A percentile compares a stretch with the other conserved stretches of the same genome.
These are phyloP conservation scores for Sarocladium brachiariae DNA, from an alignment of 2,329 filamentous ascomycete genomes.

Conservation along the genomic window DNA sequence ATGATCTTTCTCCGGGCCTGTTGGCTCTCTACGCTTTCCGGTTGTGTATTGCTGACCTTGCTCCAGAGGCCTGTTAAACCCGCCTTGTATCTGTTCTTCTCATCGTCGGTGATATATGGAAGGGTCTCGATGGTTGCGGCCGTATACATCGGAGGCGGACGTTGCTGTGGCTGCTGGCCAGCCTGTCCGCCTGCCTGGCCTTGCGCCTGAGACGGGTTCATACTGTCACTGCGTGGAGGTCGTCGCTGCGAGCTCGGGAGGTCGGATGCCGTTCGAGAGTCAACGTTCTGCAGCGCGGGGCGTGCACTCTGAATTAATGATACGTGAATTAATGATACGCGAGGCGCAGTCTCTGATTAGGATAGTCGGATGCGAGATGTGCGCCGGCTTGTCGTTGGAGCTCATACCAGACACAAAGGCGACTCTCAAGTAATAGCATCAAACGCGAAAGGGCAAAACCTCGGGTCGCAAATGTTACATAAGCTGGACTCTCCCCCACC, in stretches of 20 bases:
- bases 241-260: not conserved
- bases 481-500: no score
- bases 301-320: no score
- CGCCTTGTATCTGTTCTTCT: constrained; percentile 52
- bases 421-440: no score
- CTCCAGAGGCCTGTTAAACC: constrained; percentile 49
- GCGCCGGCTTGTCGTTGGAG: not conserved
- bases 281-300: no score
- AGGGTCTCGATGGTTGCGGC: constrained; percentile 1
- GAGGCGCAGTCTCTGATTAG: no score
- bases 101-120: constrained; percentile 40
- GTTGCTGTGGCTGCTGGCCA: constrained; percentile 3
- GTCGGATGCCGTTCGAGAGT: not conserved
- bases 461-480: no score
- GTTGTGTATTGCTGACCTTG: constrained; percentile 39
- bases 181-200: constrained; percentile 5
- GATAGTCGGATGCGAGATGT: no score
- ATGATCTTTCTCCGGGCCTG: constrained; percentile 50
- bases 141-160: constrained; percentile 1
- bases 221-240: not conserved
- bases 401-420: not conserved
- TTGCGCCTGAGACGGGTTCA: constrained; percentile 2
- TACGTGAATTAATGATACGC: no score
- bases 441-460: not conserved
- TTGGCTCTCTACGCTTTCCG: constrained; percentile 41